A percentile compares a stretch with the other conserved stretches of the same genome.
These are phyloP conservation scores for Aspergillus carbonarius DNA, from an alignment of 2,329 filamentous ascomycete genomes.

Conservation along the genomic window DNA sequence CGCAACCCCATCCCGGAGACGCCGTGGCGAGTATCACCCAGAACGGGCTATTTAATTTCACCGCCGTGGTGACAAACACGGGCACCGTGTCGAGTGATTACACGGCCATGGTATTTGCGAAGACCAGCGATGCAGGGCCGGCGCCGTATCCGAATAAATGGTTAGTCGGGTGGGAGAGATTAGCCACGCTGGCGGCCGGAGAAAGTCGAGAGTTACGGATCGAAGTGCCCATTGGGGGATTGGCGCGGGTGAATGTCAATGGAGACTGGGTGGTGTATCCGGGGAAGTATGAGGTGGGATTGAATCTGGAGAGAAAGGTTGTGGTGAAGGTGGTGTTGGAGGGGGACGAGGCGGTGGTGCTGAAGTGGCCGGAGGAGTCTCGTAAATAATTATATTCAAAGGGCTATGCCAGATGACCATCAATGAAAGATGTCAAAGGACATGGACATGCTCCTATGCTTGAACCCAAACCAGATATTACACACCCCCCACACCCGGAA, in stretches of 20 bases:
- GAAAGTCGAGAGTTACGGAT: constrained; percentile 30
- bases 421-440: no score
- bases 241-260: constrained; percentile 38
- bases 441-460: no score
- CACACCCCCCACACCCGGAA: no score
- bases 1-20: constrained; percentile 21
- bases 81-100: constrained; percentile 41
- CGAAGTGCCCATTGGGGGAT: constrained; percentile 38
- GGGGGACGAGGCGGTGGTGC: constrained; percentile 31
- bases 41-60: constrained; percentile 39
- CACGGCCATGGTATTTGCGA: constrained; percentile 41
- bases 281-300: constrained; percentile 41
- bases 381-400: no score
- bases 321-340: constrained; percentile 35
- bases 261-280: constrained; percentile 44
- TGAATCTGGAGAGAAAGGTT: constrained; percentile 42
- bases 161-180: constrained; percentile 41
- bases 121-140: constrained; percentile 39
- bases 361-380: constrained; percentile 38
- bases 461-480: no score
- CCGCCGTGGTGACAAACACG: constrained; percentile 37
- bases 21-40: constrained; percentile 33
- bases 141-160: constrained; percentile 44
- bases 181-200: constrained; percentile 27
- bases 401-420: no score